Evolutionary conservation across 306 rosid species (phyloP), one percentile per base, ranked within the genome.

Genomic region (Fragaria iinumae): DNA sequence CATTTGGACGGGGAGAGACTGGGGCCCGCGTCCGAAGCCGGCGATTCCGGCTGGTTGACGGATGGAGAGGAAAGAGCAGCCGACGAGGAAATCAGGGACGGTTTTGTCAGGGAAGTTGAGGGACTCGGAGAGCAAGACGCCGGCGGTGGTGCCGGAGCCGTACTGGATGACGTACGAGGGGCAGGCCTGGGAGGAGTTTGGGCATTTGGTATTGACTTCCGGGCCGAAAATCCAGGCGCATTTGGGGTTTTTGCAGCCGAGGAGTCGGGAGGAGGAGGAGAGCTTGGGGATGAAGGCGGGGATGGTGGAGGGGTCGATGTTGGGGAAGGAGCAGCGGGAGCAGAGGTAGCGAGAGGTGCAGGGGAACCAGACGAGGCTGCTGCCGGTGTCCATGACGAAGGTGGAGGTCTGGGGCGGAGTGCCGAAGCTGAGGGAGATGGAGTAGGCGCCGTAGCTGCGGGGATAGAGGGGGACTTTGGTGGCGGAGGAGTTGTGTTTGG

Each of bases 311-410:
- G 92, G 84, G 69, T 86, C 78, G n/a, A 83, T 27, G 84, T 83
- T 85, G 1, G 96, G 86, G 89, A 91, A 92, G 56, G 53, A n/a
- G 44, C 99, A 95, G 8, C 32, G 20, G 83, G 92, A 76, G 77
- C 99, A 95, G 76, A 79, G 45, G 72, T 95, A 95, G 73, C 81
- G 91, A 7, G 96, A 81, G 68, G 99, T 78, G 60, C 99, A 95
- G 44, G 99, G 97, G 79, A 87, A 74, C 99, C 99, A 95, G 18
- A 89, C 92, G 8, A 95, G 92, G 76, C 98, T 91, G 29, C 96
- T 89, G 13, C 97, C 99, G 0, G 99, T 95, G 82, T 95, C 99
- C 69, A 95, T 41, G 2, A 92, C 34, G 72, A 95, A 88, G 7
- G 88, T 21, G 3, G 72, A 43, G 16, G 88, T 74, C 73, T 92